These are phyloP conservation scores for Cladochytrium replicatum DNA, from an alignment of 192 early-diverging fungal species.

Conservation along the genomic window DNA sequence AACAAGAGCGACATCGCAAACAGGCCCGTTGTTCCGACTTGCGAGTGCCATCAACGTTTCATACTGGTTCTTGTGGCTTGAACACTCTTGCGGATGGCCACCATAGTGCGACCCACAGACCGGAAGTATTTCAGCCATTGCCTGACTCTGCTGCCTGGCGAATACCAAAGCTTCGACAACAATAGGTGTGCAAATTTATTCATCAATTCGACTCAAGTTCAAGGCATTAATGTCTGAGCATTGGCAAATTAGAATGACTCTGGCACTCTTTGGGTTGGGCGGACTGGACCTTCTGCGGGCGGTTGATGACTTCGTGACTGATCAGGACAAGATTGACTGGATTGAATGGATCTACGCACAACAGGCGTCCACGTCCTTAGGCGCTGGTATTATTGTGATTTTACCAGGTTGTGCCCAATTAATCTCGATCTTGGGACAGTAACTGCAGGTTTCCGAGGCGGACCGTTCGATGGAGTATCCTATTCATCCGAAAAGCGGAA, in stretches of 20 bases:
- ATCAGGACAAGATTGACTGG: constrained; percentile 51
- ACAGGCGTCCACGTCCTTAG: too few relatives aligned
- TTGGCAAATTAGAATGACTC: constrained; percentile 91
- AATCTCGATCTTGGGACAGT: constrained; percentile 9
- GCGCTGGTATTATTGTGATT: background rate
- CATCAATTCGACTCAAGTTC: too few relatives aligned
- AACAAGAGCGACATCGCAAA: too few relatives aligned
- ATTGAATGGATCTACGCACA: constrained; percentile 97
- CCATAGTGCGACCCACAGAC: too few relatives aligned
- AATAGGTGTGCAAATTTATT: too few relatives aligned
- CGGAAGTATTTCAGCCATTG: background rate
- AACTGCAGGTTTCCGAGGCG: constrained; percentile 40
- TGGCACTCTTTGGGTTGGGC: constrained; percentile 72
- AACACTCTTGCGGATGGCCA: too few relatives aligned
- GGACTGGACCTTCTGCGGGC: constrained; percentile 71
- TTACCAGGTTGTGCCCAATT: background rate
- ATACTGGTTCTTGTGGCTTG: too few relatives aligned
- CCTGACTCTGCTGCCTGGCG: background rate
- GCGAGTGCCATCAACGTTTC: too few relatives aligned
- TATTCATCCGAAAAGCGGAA: constrained; percentile 3
- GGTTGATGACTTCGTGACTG: constrained; percentile 43
- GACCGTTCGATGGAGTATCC: constrained; percentile 30
- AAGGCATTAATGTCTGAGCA: background rate
- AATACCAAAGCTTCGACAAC: constrained; percentile 1
- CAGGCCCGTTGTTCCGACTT: too few relatives aligned